Evolutionary conservation across 345 rosid species (phyloP).

Genomic region (Salix udensis): DNA sequence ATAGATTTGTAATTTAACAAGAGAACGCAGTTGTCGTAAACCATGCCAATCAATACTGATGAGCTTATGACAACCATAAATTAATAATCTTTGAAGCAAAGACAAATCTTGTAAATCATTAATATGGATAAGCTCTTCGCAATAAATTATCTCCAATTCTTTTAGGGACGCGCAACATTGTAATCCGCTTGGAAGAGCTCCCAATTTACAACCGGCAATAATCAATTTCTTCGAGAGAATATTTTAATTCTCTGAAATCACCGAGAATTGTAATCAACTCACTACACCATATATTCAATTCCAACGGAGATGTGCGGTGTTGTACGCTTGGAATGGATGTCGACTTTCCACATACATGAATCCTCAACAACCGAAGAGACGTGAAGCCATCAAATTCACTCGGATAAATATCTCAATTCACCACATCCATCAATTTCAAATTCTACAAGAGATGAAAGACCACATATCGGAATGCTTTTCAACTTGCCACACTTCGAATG

Average conservation of each 20-base stretch:
- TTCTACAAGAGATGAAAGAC: background rate
- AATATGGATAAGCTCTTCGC: background rate
- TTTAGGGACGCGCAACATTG: conserved; percentile 4
- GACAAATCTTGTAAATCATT: too few species aligned
- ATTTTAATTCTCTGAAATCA: background rate
- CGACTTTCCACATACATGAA: background rate
- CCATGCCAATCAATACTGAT: too few species aligned
- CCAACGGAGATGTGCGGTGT: background rate
- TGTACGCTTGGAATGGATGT: background rate
- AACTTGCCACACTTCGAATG: background rate
- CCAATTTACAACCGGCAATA: background rate
- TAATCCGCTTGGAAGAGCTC: conserved; percentile 7
- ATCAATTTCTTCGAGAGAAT: background rate
- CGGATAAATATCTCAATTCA: background rate
- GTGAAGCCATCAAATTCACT: background rate
- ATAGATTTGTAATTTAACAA: accelerated
- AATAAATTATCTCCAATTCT: background rate
- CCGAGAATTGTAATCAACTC: background rate
- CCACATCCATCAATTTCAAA: background rate
- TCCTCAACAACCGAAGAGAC: background rate
- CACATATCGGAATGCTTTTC: conserved; percentile 2
- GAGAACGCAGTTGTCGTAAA: too few species aligned
- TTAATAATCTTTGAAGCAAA: too few species aligned
- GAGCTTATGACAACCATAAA: too few species aligned
- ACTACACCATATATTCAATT: background rate